These are phyloP conservation scores for Crithidia thermophila DNA, from an alignment of 208 protist species.

Conservation along the genomic window DNA sequence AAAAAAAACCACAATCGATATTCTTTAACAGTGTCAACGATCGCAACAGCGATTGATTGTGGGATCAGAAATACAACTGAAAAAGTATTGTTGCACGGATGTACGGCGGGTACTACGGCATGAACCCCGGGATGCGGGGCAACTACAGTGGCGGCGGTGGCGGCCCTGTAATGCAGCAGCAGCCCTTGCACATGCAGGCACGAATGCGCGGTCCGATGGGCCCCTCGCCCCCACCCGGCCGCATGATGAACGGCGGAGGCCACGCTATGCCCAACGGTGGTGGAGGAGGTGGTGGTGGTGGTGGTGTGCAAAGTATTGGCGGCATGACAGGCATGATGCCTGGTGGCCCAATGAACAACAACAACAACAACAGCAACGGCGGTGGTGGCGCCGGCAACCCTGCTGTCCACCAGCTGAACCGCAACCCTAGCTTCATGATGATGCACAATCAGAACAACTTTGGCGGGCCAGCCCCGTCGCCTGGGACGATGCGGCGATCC, in stretches of 20 bases:
- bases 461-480: not conserved
- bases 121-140: conserved; percentile 29
- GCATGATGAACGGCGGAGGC: conserved; percentile 1
- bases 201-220: conserved; percentile 13
- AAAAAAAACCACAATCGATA: not conserved
- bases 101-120: conserved; percentile 36
- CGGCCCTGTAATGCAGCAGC: conserved; percentile 21
- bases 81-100: conserved; percentile 4
- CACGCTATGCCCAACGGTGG: not conserved
- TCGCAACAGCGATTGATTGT: too few species aligned
- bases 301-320: not conserved
- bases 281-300: not conserved
- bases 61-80: too few species aligned
- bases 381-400: not conserved
- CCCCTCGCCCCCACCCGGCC: not conserved
- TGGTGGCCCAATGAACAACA: too few species aligned
- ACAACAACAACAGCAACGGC: not conserved
- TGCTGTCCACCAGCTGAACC: conserved; percentile 4
- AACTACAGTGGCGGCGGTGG: conserved; percentile 9
- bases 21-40: not conserved
- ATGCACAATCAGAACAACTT: conserved; percentile 30
- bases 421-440: conserved; percentile 30
- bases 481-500: conserved; percentile 11
- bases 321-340: too few species aligned
- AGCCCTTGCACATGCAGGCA: conserved; percentile 16